Evolutionary conservation across 257 asterid species (phyloP), one percentile per base, ranked within the genome.

Genomic region (Solanum medicagineum): DNA sequence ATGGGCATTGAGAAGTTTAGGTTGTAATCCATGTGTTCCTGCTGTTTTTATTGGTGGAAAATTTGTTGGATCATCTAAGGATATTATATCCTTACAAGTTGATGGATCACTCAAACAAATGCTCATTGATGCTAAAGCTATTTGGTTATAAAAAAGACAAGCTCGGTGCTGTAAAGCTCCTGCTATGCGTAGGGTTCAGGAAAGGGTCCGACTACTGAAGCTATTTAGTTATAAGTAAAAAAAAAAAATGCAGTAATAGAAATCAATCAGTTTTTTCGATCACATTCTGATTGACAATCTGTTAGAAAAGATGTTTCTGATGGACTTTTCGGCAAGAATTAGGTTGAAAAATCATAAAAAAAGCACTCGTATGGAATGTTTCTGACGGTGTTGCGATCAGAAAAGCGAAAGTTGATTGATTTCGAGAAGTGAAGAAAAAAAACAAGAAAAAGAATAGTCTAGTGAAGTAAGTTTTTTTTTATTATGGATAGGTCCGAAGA

Each of bases 61-160:
- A 81, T 86, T n/a, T 86, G 84, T 81, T 22, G 86, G 86, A 73
- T 86, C 88, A 13, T 80, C 86, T 29, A 86, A 83, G 55, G 88
- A 86, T 86, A 22, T 86, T 45, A 86, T 86, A 74, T 69, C 88
- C 24, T 81, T 82, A 26, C 88, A 86, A 81, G 86, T 86, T 73
- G 86, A 81, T 82, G 86, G 88, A 42, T 81, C 88, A 81, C 83
- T 86, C 16, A 86, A 86, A 74, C 75, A 82, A 68, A 86, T 81
- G 88, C 88, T 82, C 80, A 86, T 86, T 56, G 68, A 82, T 82
- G 88, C 88, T 57, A 86, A 82, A 66, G 88, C 85, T 32, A 86
- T 86, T 70, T 86, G 88, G 88, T 86, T 85, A 24, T 77, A 32
- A 77, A 66, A 36, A 36, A 36, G 42, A 36, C 42, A 32, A 32